Evolutionary conservation across 2,329 filamentous ascomycete genomes (phyloP).

Genomic region (Sarocladium strictum): DNA sequence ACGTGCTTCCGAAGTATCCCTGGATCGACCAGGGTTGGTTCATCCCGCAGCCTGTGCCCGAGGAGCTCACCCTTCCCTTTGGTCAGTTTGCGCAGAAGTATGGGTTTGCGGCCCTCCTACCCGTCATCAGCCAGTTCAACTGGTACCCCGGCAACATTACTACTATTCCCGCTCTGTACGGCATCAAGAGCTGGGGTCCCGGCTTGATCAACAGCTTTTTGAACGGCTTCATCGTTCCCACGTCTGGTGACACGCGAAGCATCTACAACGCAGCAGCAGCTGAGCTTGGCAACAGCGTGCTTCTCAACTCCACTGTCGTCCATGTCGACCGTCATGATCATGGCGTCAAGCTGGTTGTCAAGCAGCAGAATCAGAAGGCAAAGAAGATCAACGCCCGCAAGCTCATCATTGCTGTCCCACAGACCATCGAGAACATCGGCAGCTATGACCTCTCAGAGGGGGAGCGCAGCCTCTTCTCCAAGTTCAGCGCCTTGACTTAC

Average conservation of each 20-base stretch:
- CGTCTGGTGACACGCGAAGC: slow-evolving; percentile 16
- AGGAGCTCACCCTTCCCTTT: slow-evolving; percentile 34
- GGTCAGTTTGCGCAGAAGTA: slow-evolving; percentile 35
- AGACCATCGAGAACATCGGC: slow-evolving; percentile 19
- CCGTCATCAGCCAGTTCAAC: slow-evolving; percentile 23
- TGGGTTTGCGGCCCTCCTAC: slow-evolving; percentile 28
- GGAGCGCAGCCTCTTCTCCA: slow-evolving; percentile 22
- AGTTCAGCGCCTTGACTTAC: slow-evolving; percentile 22
- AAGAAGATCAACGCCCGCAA: slow-evolving; percentile 12
- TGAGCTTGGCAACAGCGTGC: slow-evolving; percentile 16
- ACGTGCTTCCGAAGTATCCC: too few relatives aligned
- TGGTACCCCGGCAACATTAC: slow-evolving; percentile 34
- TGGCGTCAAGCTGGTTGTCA: slow-evolving; percentile 16
- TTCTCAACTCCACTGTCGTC: slow-evolving; percentile 19
- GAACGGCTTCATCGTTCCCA: slow-evolving; percentile 18
- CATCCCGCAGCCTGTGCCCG: slow-evolving; percentile 33
- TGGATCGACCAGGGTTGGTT: not conserved
- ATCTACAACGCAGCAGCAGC: slow-evolving; percentile 19
- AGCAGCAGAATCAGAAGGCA: not conserved
- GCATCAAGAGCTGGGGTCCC: too few relatives aligned
- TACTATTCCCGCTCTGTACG: too few relatives aligned
- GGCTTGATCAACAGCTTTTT: too few relatives aligned
- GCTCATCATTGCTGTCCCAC: slow-evolving; percentile 24
- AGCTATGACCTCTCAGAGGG: slow-evolving; percentile 21
- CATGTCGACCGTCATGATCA: slow-evolving; percentile 15